Evolutionary conservation across 2,329 filamentous ascomycete species (phyloP), one percentile per base, ranked within the genome.

Genomic region (Aspergillus arachidicola): DNA sequence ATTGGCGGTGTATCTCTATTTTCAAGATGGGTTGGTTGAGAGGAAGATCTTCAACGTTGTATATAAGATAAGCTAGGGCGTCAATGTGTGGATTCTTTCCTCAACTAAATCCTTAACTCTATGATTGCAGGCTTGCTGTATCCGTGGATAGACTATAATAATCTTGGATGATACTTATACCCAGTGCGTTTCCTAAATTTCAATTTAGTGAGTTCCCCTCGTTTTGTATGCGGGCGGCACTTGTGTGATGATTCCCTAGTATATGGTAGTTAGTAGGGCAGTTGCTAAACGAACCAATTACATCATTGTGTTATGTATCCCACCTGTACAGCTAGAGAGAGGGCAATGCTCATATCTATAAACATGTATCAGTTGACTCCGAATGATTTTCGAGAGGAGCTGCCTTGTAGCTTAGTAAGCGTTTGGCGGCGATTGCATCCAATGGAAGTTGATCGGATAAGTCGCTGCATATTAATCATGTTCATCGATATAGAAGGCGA

Each of bases 1-100:
- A 65, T 68, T 70, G 70, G 69, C 69, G 72, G 71, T 78, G 74
- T 75, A 76, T 70, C 75, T 76, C 73, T 77, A 76, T 68, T 72
- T 66, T 66, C 64, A 62, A 67, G 69, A 69, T 69, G 65, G 66
- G 61, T 67, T 70, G 66, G 61, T 68, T 68, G 65, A 67, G 66
- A 69, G 69, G 68, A 68, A 70, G 64, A 66, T 62, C 67, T 73
- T 71, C 71, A 69, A 71, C 66, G 73, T 74, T 78, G 75, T 78
- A 77, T 71, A 77, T 77, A 78, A 71, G 62, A 69, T 66, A 67
- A 68, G 69, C 69, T 69, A 70, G 66, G 72, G 72, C 67, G 68
- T 70, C 74, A 76, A 75, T 75, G 63, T 65, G 67, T 69, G 66
- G 71, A 68, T 64, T 62, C 64, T 69, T 72, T 66, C 66, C 67